Percentiles rank a stretch among this genome's conserved stretches.
Evolutionary conservation across 768 basidiomycete species (phyloP).

Genomic region (Mycena chlorophos): DNA sequence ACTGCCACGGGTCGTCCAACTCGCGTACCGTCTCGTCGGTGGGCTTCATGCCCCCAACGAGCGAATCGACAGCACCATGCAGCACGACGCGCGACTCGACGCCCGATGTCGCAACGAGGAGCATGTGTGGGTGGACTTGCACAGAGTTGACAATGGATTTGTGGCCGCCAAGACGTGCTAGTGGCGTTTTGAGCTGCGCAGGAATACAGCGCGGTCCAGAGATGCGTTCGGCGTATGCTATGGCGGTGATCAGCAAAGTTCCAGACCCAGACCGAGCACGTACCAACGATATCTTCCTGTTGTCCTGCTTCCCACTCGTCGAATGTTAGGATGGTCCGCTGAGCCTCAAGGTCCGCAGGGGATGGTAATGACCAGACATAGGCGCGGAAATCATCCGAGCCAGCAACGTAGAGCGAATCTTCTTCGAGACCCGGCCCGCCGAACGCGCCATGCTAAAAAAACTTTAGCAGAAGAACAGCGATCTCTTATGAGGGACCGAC

Average conservation of each 20-base stretch:
- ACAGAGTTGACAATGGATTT: constrained; percentile 75
- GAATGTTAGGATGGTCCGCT: constrained; percentile 45
- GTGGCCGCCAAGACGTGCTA: constrained; percentile 65
- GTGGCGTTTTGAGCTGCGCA: constrained; percentile 59
- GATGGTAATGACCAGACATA: constrained; percentile 80
- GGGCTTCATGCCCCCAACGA: constrained; percentile 8
- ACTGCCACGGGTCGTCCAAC: constrained; percentile 8
- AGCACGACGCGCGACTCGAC: constrained; percentile 70
- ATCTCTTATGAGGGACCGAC: constrained; percentile 34
- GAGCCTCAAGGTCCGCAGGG: constrained; percentile 40
- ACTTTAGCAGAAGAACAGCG: background rate
- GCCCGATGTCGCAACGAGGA: constrained; percentile 68
- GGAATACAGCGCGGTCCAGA: constrained; percentile 54
- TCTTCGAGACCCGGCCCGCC: constrained; percentile 55
- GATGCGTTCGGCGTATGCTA: constrained; percentile 49
- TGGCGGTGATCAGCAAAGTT: background rate
- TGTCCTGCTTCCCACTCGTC: constrained; percentile 47
- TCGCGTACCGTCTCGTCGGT: constrained; percentile 5
- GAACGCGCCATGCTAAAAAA: constrained; percentile 69
- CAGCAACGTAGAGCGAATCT: constrained; percentile 67
- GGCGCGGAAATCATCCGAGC: constrained; percentile 80
- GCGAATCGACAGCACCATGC: constrained; percentile 51
- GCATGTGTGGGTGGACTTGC: constrained; percentile 69
- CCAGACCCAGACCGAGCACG: constrained; percentile 18
- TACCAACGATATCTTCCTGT: constrained; percentile 40